Percentiles rank a stretch among this genome's conserved stretches.
These are phyloP conservation scores for Wakefieldia striispora DNA, from an alignment of 768 basidiomycete genomes.

Conservation along the genomic window DNA sequence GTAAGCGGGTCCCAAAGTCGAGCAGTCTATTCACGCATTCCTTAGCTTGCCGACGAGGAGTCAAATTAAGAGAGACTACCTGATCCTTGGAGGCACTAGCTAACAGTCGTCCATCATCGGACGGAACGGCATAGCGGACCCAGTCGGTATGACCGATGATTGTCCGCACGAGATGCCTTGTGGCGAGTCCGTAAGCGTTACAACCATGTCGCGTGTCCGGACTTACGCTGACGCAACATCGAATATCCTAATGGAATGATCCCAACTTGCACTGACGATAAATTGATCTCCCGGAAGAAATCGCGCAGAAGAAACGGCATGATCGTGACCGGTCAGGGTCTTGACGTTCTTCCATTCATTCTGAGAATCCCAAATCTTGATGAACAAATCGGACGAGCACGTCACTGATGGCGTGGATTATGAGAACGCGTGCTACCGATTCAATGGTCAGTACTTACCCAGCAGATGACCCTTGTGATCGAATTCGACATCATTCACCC, in stretches of 20 bases:
- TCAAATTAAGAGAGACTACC: slow-evolving; percentile 39
- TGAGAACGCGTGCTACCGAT: background rate
- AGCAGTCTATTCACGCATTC: slow-evolving; percentile 54
- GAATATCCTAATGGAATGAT: slow-evolving; percentile 82
- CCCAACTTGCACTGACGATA: slow-evolving; percentile 84
- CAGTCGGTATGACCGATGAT: slow-evolving; percentile 80
- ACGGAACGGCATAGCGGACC: slow-evolving; percentile 70
- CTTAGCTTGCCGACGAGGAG: background rate
- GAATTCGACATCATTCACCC: slow-evolving; percentile 84
- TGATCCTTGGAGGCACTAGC: slow-evolving; percentile 88
- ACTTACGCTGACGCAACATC: slow-evolving; percentile 83
- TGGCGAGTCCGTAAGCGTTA: slow-evolving; percentile 10
- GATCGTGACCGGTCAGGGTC: slow-evolving; percentile 88
- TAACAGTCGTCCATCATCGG: slow-evolving; percentile 69
- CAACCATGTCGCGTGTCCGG: background rate
- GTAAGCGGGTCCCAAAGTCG: slow-evolving; percentile 71
- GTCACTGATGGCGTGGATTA: slow-evolving; percentile 33
- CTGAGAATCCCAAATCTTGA: slow-evolving; percentile 89
- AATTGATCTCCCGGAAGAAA: slow-evolving; percentile 84
- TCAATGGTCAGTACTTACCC: slow-evolving; percentile 45
- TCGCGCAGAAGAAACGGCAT: slow-evolving; percentile 81
- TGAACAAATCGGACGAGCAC: slow-evolving; percentile 83
- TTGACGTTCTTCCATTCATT: slow-evolving; percentile 90
- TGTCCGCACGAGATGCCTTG: slow-evolving; percentile 72
- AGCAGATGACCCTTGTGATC: slow-evolving; percentile 81